Base-by-base conservation (phyloP, 345 rosid species). In the Linum tenue region DNA sequence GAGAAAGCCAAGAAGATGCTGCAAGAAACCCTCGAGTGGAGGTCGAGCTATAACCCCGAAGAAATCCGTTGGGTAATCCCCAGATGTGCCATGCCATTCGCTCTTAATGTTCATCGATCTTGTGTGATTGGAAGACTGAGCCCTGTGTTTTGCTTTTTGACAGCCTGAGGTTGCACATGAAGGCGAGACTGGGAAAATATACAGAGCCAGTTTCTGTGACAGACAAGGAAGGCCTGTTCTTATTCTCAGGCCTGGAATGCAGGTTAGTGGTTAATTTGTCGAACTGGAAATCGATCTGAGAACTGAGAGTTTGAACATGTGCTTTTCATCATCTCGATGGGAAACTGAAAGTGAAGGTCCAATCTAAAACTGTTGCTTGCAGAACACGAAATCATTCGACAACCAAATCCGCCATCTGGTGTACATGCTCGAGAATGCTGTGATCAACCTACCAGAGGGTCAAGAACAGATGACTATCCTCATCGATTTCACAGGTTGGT, bases 401-500 rank as follows among this genome's bases (percentile, higher is more conserved):
- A 76, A 83, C 40, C 91, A 94, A 76, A 72, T 85, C 37, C 84
- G 86, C 53, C 97, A 94, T 72, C 73, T 90, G 73, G 96, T 90
- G 22, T 90, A 94, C 79, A 83, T 94, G 72, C 70, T 90, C 62
- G 96, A 94, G 84, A 92, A 90, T 81, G 95, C 96, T 9, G 82
- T 90, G 56, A 76, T 90, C 43, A 86, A 88, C 79, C 97, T 94
- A 62, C 92, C 90, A 2, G 99, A 86, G 70, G 84, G 78, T 75
- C 97, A 94, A 79, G 92, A 90, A 63, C 96, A 94, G 73, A 90
- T 85, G 97, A 73, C 89, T 44, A 90, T 97, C 92, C 78, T 94
- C 73, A 90, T 94, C 68, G 99, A 94, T 77, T 94, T 94, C 83
- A 86, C 90, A 1, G 90, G 85, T 0, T 88, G 96, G 99, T 78